Percentiles rank a stretch among this genome's conserved stretches.
Evolutionary conservation across 345 rosid species (phyloP).

Genomic region (Erucastrum elatum): DNA sequence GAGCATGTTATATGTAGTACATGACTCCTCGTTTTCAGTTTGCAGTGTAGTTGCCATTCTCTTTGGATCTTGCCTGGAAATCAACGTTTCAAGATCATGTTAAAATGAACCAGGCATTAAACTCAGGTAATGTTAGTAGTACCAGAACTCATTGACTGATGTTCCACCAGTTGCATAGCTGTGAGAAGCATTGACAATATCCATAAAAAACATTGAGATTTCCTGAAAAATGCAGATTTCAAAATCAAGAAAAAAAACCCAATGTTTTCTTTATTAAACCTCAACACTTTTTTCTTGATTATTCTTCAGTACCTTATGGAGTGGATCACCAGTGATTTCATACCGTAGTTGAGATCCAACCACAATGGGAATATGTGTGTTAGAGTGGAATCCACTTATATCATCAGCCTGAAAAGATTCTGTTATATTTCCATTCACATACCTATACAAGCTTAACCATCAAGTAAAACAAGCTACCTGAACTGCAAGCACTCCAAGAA

Average conservation of each 20-base stretch:
- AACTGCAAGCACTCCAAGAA: conserved; percentile 82
- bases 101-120: neutral
- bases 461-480: conserved; percentile 32
- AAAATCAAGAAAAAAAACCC: conserved; percentile 26
- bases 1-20: conserved; percentile 95
- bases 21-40: conserved; percentile 84
- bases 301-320: conserved; percentile 64
- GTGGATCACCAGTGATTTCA: conserved; percentile 84
- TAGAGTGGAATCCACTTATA: conserved; percentile 82
- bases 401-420: conserved; percentile 66
- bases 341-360: conserved; percentile 92
- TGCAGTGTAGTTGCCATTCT: conserved; percentile 62
- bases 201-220: conserved; percentile 76
- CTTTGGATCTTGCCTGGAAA: conserved; percentile 74
- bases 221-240: conserved; percentile 50
- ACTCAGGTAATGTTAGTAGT: conserved; percentile 36
- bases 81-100: conserved; percentile 8
- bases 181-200: conserved; percentile 78
- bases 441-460: conserved; percentile 1
- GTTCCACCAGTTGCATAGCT: conserved; percentile 96
- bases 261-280: neutral
- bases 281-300: neutral
- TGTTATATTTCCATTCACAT: neutral
- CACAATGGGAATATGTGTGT: conserved; percentile 90
- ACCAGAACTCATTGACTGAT: conserved; percentile 84